Conservation (phyloP, 371 early-diverging fungal genomes). For the Lichtheimia hyalospora region DNA sequence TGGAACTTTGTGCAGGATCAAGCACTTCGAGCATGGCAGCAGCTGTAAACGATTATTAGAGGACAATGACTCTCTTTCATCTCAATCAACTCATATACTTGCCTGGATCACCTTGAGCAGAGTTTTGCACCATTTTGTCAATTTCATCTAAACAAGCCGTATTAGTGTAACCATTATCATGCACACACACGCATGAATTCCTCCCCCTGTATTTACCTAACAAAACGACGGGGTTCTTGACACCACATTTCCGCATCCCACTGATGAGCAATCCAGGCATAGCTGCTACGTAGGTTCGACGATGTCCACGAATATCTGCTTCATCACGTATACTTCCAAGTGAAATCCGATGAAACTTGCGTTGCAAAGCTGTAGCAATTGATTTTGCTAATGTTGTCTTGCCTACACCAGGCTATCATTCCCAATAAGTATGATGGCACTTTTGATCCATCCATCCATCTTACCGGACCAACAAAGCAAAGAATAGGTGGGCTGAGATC, state of each 20-base stretch:
- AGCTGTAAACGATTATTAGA: constrained; percentile 22
- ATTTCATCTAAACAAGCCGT: constrained; percentile 72
- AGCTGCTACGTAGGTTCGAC: constrained; percentile 88
- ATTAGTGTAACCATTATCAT: not conserved
- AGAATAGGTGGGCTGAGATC: constrained; percentile 73
- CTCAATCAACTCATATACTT: not conserved
- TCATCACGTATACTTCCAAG: constrained; percentile 90
- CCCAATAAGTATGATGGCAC: too few species aligned
- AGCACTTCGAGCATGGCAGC: constrained; percentile 86
- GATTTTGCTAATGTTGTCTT: constrained; percentile 82
- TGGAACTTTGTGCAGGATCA: constrained; percentile 84
- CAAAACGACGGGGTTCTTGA: constrained; percentile 80
- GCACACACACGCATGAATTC: too few species aligned
- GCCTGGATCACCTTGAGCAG: constrained; percentile 79
- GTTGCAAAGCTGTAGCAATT: constrained; percentile 74
- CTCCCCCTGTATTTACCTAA: constrained; percentile 44
- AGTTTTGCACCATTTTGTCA: constrained; percentile 74
- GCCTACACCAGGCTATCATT: constrained; percentile 71
- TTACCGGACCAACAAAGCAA: constrained; percentile 72
- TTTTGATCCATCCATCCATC: not conserved
- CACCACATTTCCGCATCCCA: constrained; percentile 71
- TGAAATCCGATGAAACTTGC: constrained; percentile 82
- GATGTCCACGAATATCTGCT: constrained; percentile 88
- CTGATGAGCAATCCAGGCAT: constrained; percentile 84
- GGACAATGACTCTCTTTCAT: not conserved